Evolutionary conservation across 1,284 basidiomycete species (phyloP).

Genomic region (Meira nashicola): DNA sequence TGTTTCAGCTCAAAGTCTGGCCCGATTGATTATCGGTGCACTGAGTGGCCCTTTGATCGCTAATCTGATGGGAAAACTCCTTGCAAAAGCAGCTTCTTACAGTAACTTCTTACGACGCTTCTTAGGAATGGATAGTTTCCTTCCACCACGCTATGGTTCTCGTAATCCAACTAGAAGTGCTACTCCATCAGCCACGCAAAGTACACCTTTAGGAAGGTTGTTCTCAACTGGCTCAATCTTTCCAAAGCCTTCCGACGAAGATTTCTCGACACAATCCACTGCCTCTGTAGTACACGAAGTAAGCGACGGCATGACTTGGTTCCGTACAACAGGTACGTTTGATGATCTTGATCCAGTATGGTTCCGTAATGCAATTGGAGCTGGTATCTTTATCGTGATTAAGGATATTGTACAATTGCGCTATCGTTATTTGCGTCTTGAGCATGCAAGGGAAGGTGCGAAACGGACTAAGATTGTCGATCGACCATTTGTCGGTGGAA

Average conservation of each 20-base stretch:
- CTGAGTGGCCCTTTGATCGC: constrained; percentile 39
- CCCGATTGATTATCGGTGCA: constrained; percentile 32
- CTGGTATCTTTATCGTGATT: constrained; percentile 34
- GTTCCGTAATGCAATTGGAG: constrained; percentile 43
- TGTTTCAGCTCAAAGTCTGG: constrained; percentile 29
- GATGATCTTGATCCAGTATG: constrained; percentile 38
- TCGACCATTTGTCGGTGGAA: constrained; percentile 5
- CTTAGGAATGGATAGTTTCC: constrained; percentile 16
- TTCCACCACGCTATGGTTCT: not conserved
- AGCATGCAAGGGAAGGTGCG: constrained; percentile 17
- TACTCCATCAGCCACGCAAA: not conserved
- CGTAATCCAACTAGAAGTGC: not conserved
- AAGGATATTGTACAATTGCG: constrained; percentile 33
- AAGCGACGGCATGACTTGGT: not conserved
- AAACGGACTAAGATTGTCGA: constrained; percentile 7
- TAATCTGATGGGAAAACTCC: constrained; percentile 28
- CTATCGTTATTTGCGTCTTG: constrained; percentile 31
- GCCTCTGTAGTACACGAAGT: not conserved
- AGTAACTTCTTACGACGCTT: constrained; percentile 15
- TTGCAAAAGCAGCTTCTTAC: constrained; percentile 5
- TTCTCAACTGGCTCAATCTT: not conserved
- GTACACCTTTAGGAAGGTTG: not conserved
- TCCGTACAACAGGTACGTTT: not conserved
- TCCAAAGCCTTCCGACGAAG: not conserved
- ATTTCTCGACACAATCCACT: not conserved